Evolutionary conservation across 2,329 filamentous ascomycete species (phyloP), one percentile per base, ranked within the genome.

Genomic region (Mycocentrospora acerina): DNA sequence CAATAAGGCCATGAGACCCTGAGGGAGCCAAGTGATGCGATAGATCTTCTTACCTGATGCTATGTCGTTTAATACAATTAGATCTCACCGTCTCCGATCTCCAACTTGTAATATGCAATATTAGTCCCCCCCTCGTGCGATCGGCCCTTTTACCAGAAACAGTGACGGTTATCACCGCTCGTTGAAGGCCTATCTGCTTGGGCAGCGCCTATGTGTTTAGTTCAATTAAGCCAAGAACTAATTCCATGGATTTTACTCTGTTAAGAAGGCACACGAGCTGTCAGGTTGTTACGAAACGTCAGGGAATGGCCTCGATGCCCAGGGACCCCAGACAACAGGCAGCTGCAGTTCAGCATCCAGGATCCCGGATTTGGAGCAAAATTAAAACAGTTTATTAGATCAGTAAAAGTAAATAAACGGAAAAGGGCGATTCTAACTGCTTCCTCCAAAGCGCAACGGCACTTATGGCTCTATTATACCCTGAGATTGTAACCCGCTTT

Each of bases 111-210:
- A 40, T 30, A 39, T 35, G 25, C 34, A 41, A 37, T 40, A 35
- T 38, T 40, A 44, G 40, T 42, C 44, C 40, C 45, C 44, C 46
- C 46, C 29, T 32, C 38, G 19, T 46, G 44, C n/a, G n/a, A n/a
- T 56, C 52, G 51, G 54, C 51, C 54, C 53, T 51, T 48, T 42
- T 55, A 37, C 33, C 41, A 40, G 11, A 25, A 12, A 8, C 37
- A 38, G 28, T 49, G 44, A 46, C 40, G 43, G 28, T 40, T 34
- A 50, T 56, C 48, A 57, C 54, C 54, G 52, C 54, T 55, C 45
- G 47, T 53, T 37, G 30, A 37, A 40, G 33, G 40, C 22, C 30
- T 24, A 29, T 29, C 38, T 46, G 39, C 25, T 41, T 33, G 30
- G 33, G 37, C 34, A 35, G 40, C 41, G 14, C 36, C 40, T 40